Evolutionary conservation across 148 eudicot genomes (phyloP), one percentile per base, ranked within the genome.

Genomic region (Vaccinium myrtillus): DNA sequence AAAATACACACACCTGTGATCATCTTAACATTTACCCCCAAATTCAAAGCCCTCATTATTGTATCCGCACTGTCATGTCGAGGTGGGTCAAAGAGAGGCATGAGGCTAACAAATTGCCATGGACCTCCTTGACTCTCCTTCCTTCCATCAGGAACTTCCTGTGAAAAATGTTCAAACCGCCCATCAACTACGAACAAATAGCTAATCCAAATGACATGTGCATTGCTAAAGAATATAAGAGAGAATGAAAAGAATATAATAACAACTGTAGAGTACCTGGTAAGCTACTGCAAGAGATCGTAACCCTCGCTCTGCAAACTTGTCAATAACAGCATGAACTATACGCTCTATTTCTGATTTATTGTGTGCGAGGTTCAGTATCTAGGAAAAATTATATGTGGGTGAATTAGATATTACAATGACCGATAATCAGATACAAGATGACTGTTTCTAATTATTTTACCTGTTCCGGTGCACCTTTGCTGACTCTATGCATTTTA

Each of bases 31-130:
- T 83, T 87, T 76, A 91, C 93, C 49, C 93, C 93, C 39, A 91
- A 90, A 75, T 89, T 87, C 65, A 91, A 84, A n/a, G 92, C 93
- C 79, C 90, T 89, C 59, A 87, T 83, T 71, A 91, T 91, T 21
- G 93, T 90, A 56, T 90, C 91, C 46, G 92, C 91, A 83, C 93
- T 91, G 82, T 91, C 93, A 86, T 91, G 93, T 58, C 92, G 86
- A 13, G 92, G 93, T 30, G 93, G 92, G 81, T 91, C 92, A 90
- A 91, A 91, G 43, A 91, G 87, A 86, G 92, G 92, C 87, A 91
- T 27, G 53, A 91, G 90, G n/a, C 89, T 91, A 23, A 90, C 56
- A 51, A 91, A 89, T 84, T 86, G 90, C 93, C 93, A 91, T 21
- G 89, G 90, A 82, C 89, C 88, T 78, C 93, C 93, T 5, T 85